Evolutionary conservation across 495 filamentous ascomycete genomes (phyloP).

Genomic region (Chaetomidium leptoderma): DNA sequence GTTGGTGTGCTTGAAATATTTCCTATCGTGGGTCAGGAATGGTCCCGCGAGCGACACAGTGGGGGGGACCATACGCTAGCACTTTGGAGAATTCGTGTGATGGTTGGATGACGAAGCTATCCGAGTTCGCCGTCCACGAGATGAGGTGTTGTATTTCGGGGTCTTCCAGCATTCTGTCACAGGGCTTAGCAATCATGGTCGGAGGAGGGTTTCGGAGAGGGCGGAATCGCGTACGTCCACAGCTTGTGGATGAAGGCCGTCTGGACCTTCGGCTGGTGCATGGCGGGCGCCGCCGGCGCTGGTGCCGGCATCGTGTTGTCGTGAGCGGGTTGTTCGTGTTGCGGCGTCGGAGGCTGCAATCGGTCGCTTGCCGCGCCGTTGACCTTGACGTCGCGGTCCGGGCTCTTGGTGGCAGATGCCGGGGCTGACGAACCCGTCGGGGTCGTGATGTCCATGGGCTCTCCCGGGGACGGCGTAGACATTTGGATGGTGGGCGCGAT

Average conservation of each 20-base stretch:
- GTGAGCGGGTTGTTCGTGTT: constrained; percentile 29
- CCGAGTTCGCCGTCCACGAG: constrained; percentile 86
- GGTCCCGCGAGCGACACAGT: not conserved
- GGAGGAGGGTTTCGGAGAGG: not conserved
- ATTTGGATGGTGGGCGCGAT: constrained; percentile 48
- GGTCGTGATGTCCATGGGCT: constrained; percentile 51
- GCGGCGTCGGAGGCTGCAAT: constrained; percentile 26
- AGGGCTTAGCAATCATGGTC: constrained; percentile 37
- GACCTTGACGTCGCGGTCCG: constrained; percentile 43
- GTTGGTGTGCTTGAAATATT: constrained; percentile 99
- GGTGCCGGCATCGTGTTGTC: constrained; percentile 42
- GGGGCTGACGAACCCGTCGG: constrained; percentile 43
- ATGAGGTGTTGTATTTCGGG: constrained; percentile 88
- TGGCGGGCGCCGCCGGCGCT: constrained; percentile 71
- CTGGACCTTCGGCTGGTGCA: constrained; percentile 95
- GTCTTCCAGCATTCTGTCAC: constrained; percentile 88
- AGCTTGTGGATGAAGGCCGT: constrained; percentile 99
- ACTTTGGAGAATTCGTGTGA: constrained; percentile 98
- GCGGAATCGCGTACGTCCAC: constrained; percentile 75
- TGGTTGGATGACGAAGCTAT: constrained; percentile 98
- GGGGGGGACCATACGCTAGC: constrained; percentile 60
- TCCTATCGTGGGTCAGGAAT: constrained; percentile 40
- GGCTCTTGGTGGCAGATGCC: constrained; percentile 42
- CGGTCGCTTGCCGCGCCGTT: constrained; percentile 30
- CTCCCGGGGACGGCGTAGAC: constrained; percentile 47